Percentiles rank a stretch among this genome's conserved stretches.
phyloP scores from a whole-genome alignment of 805 yeast species.

The Schizosaccharomyces octosporus region DNA sequence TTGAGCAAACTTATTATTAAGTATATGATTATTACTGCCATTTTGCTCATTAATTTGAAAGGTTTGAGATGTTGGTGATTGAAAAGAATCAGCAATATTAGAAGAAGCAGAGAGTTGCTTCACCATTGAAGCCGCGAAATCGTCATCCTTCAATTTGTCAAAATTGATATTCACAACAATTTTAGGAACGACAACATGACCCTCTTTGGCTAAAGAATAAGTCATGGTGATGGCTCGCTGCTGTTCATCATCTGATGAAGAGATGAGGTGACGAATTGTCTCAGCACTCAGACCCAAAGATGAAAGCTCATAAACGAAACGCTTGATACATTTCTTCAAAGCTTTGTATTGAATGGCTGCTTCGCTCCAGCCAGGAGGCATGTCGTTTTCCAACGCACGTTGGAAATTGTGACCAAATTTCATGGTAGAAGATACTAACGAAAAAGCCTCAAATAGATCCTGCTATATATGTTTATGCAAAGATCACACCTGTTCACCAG shows the following conservation, averaged over 20 bases:
- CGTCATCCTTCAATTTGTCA: neutral
- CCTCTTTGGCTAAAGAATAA: neutral
- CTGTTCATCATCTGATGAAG: conserved; percentile 5
- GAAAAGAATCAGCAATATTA: neutral
- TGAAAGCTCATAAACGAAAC: conserved; percentile 38
- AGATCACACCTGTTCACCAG: too few species aligned
- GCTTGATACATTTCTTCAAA: conserved; percentile 39
- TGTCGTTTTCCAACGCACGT: conserved; percentile 33
- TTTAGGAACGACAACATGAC: neutral
- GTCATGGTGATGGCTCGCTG: neutral
- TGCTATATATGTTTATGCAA: too few species aligned
- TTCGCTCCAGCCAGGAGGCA: conserved; percentile 44
- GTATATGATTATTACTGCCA: too few species aligned
- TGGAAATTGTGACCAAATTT: conserved; percentile 55
- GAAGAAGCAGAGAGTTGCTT: neutral
- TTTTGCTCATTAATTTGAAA: too few species aligned
- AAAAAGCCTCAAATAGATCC: neutral
- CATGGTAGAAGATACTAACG: conserved; percentile 19
- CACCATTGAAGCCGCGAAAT: neutral
- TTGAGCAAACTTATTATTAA: too few species aligned
- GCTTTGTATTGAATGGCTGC: conserved; percentile 51
- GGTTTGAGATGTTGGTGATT: too few species aligned
- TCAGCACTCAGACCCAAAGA: conserved; percentile 32
- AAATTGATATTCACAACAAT: neutral
- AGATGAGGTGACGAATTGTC: conserved; percentile 12